Percentiles rank a stretch among this genome's conserved stretches.
Conservation (phyloP, 352 stramenopile genomes). For the Globisporangium sylvaticum region DNA sequence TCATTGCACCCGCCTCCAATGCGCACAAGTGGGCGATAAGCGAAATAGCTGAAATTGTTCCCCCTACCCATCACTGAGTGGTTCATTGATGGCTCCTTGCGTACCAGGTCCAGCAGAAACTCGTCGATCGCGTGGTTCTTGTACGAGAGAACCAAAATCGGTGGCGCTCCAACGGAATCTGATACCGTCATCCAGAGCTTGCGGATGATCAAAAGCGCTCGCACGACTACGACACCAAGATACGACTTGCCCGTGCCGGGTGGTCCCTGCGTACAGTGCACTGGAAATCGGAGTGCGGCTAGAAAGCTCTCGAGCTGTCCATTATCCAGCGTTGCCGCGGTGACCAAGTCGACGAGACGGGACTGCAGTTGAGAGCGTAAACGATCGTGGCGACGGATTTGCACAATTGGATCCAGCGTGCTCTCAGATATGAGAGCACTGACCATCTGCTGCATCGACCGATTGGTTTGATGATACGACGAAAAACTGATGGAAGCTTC, state of each 20-base stretch:
- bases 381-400: slow-evolving; percentile 65
- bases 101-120: slow-evolving; percentile 76
- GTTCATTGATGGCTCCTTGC: slow-evolving; percentile 35
- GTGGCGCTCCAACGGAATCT: slow-evolving; percentile 55
- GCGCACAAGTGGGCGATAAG: slow-evolving; percentile 49
- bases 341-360: slow-evolving; percentile 40
- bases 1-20: slow-evolving; percentile 70
- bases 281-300: slow-evolving; percentile 63
- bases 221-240: slow-evolving; percentile 78
- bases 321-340: slow-evolving; percentile 50
- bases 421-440: slow-evolving; percentile 47
- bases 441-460: background rate
- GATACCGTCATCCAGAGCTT: slow-evolving; percentile 70
- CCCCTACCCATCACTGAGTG: slow-evolving; percentile 14
- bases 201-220: slow-evolving; percentile 72
- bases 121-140: slow-evolving; percentile 89
- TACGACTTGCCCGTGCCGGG: slow-evolving; percentile 90
- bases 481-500: background rate
- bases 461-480: background rate
- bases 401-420: slow-evolving; percentile 65
- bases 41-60: slow-evolving; percentile 25
- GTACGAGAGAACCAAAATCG: slow-evolving; percentile 84
- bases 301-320: slow-evolving; percentile 78
- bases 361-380: slow-evolving; percentile 31
- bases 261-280: slow-evolving; percentile 86